Conservation (phyloP, 2,329 filamentous ascomycete genomes). For the Ophiostoma quercus region DNA sequence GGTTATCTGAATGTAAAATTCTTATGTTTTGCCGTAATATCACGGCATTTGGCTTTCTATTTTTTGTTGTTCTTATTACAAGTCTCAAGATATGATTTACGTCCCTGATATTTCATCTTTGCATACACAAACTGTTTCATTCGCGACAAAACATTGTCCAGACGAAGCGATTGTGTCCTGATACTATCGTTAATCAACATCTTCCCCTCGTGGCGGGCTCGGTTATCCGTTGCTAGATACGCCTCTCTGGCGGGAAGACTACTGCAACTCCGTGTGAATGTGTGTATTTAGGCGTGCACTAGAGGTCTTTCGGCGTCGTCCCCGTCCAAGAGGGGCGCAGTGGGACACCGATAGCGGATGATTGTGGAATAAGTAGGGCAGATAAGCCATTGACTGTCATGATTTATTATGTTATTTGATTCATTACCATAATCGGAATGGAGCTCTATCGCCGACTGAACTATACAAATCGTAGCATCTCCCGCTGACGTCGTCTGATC, state of each 20-base stretch:
- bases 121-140: too few species aligned
- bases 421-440: constrained; percentile 3
- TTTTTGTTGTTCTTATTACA: neutral
- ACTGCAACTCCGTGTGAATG: constrained; percentile 9
- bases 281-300: neutral
- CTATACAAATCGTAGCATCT: neutral
- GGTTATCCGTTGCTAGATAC: constrained; percentile 4
- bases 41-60: neutral
- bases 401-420: constrained; percentile 4
- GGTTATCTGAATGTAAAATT: too few species aligned
- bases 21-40: too few species aligned
- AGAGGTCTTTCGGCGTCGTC: neutral
- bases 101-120: too few species aligned
- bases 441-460: neutral
- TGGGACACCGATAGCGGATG: constrained; percentile 9
- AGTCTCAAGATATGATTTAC: neutral
- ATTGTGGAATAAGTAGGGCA: neutral
- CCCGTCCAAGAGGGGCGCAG: neutral
- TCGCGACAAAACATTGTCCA: neutral
- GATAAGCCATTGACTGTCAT: neutral
- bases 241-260: neutral
- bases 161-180: neutral
- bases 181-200: neutral
- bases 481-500: neutral
- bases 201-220: neutral